A percentile compares a stretch with the other conserved stretches of the same genome.
These are phyloP conservation scores for Tubosaeta brunneosetosa DNA, from an alignment of 768 basidiomycete species.

Conservation along the genomic window DNA sequence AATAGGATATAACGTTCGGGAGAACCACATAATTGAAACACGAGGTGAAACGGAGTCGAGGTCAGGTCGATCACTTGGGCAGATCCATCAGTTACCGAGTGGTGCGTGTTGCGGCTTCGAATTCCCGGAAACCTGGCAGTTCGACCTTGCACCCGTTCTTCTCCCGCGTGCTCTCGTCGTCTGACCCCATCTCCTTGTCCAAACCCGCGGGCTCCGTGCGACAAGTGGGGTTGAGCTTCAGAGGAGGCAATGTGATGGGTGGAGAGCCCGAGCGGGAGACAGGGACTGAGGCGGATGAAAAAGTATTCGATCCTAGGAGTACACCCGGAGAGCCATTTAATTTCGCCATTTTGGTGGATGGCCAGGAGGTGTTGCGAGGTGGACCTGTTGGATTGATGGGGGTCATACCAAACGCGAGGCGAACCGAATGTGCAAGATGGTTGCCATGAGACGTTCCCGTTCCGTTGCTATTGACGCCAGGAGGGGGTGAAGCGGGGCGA, in stretches of 20 bases:
- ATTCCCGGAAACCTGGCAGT: conserved; percentile 59
- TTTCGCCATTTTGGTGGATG: conserved; percentile 23
- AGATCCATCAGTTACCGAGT: conserved; percentile 12
- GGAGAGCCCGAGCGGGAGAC: conserved; percentile 62
- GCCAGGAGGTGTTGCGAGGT: conserved; percentile 38
- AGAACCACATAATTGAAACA: conserved; percentile 4
- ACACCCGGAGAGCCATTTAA: conserved; percentile 8
- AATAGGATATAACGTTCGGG: conserved; percentile 20
- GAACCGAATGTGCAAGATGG: conserved; percentile 79
- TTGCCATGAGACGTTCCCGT: conserved; percentile 38
- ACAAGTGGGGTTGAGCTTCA: conserved; percentile 42
- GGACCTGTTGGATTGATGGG: conserved; percentile 50
- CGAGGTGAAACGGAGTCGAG: neutral
- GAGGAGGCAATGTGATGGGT: conserved; percentile 67
- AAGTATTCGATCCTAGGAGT: conserved; percentile 5
- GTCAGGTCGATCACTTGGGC: neutral
- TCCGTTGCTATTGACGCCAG: conserved; percentile 29
- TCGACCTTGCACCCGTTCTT: conserved; percentile 36
- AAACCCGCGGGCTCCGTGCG: conserved; percentile 8
- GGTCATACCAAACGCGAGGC: conserved; percentile 89
- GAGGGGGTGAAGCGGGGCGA: conserved; percentile 56
- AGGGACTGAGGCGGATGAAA: conserved; percentile 36
- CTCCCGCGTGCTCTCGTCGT: conserved; percentile 21
- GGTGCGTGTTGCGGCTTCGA: conserved; percentile 46
- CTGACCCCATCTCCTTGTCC: conserved; percentile 20